phyloP scores from a whole-genome alignment of 495 filamentous ascomycete genomes.

The Talaromyces wortmannii region DNA sequence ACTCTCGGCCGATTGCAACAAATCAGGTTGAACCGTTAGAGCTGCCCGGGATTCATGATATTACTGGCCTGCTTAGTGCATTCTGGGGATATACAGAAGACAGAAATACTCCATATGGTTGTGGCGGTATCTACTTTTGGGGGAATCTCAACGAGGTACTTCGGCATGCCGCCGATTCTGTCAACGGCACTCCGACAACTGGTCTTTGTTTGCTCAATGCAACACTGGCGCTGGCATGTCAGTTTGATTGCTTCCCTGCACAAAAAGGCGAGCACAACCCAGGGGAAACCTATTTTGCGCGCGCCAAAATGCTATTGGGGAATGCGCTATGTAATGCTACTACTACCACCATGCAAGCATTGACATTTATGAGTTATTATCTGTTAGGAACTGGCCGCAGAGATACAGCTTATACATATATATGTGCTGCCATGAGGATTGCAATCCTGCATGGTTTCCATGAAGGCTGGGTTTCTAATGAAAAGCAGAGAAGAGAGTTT shows the following conservation, averaged over 20 bases:
- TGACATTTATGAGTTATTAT: slow-evolving; percentile 30
- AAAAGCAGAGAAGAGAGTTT: slow-evolving; percentile 24
- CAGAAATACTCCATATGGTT: slow-evolving; percentile 11
- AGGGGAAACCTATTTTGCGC: slow-evolving; percentile 23
- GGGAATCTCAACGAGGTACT: slow-evolving; percentile 15
- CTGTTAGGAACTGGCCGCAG: slow-evolving; percentile 30
- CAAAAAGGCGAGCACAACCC: slow-evolving; percentile 3
- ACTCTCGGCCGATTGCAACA: slow-evolving; percentile 25
- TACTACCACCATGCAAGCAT: slow-evolving; percentile 20
- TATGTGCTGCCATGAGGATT: slow-evolving; percentile 26
- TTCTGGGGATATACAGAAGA: slow-evolving; percentile 22
- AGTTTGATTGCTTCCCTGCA: slow-evolving; percentile 6
- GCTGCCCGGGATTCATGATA: slow-evolving; percentile 17
- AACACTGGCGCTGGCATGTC: slow-evolving; percentile 7
- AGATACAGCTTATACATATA: slow-evolving; percentile 27
- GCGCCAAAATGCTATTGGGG: slow-evolving; percentile 22
- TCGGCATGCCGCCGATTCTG: not conserved
- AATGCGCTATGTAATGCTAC: slow-evolving; percentile 24
- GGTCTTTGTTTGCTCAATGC: slow-evolving; percentile 5
- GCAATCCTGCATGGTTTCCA: slow-evolving; percentile 27
- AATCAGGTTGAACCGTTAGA: slow-evolving; percentile 13
- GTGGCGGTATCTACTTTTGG: slow-evolving; percentile 32
- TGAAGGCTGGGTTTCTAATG: slow-evolving; percentile 16
- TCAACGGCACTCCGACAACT: not conserved
- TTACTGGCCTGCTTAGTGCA: slow-evolving; percentile 12